Evolutionary conservation across 2,329 filamentous ascomycete genomes (phyloP).

Genomic region (Phialophora chinensis): DNA sequence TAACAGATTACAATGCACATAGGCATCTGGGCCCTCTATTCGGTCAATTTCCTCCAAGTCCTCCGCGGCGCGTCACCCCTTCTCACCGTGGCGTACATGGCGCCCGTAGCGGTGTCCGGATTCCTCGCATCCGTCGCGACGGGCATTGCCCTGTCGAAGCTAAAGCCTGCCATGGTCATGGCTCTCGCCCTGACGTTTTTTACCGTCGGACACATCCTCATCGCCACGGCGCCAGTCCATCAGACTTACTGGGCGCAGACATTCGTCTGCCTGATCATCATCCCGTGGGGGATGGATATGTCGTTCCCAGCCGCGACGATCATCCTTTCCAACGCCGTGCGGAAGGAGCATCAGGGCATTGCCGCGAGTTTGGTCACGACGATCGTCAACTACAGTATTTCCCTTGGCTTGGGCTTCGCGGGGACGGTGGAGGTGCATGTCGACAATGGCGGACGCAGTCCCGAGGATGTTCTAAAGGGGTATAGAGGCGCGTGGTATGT

Average conservation of each 20-base stretch:
- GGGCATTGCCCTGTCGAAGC: constrained; percentile 26
- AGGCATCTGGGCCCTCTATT: constrained; percentile 53
- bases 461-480: constrained; percentile 45
- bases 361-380: constrained; percentile 66
- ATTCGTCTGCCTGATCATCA: constrained; percentile 43
- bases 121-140: constrained; percentile 45
- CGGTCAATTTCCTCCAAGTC: constrained; percentile 41
- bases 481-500: constrained; percentile 53
- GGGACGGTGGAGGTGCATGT: constrained; percentile 65
- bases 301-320: constrained; percentile 67
- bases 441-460: constrained; percentile 47
- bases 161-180: constrained; percentile 26
- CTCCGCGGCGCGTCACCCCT: constrained; percentile 42
- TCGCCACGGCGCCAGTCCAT: constrained; percentile 49
- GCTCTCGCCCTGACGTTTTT: constrained; percentile 42
- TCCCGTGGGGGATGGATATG: constrained; percentile 59
- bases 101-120: constrained; percentile 33
- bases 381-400: constrained; percentile 72
- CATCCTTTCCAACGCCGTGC: constrained; percentile 61
- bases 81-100: constrained; percentile 36
- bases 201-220: constrained; percentile 46
- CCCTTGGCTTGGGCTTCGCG: constrained; percentile 68
- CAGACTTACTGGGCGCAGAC: constrained; percentile 53
- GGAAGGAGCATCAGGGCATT: constrained; percentile 57
- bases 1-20: constrained; percentile 40